phyloP scores from a whole-genome alignment of 345 rosid genomes.

The Populus euphratica region DNA sequence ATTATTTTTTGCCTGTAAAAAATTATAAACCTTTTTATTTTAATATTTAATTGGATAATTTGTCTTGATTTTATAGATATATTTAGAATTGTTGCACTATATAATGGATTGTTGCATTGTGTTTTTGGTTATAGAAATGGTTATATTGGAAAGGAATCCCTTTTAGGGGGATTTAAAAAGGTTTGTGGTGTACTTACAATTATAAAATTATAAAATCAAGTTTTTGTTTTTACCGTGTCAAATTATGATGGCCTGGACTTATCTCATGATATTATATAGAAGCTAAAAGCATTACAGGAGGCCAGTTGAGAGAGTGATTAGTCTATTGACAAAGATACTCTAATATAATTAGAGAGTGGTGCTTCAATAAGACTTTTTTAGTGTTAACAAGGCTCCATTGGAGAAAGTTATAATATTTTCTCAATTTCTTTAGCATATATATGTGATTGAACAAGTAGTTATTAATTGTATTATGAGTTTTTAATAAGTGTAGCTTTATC shows the following conservation, averaged over 20 bases:
- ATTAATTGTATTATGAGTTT: constrained; percentile 7
- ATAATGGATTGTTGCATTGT: background rate
- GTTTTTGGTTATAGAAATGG: background rate
- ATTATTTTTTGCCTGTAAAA: background rate
- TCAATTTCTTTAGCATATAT: constrained; percentile 93
- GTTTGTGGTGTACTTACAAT: background rate
- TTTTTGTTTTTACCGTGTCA: background rate
- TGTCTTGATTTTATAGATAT: background rate
- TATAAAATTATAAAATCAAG: background rate
- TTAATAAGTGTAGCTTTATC: background rate
- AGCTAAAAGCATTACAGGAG: constrained; percentile 63
- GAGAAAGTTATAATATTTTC: constrained; percentile 90
- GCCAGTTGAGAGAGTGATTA: constrained; percentile 27
- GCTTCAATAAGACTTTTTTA: constrained; percentile 21
- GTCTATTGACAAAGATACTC: constrained; percentile 24
- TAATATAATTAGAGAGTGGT: constrained; percentile 16
- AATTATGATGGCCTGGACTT: background rate
- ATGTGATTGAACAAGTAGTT: constrained; percentile 79
- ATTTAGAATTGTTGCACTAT: background rate
- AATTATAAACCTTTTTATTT: background rate
- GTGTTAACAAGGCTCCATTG: constrained; percentile 24
- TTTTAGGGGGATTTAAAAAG: background rate
- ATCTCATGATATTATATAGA: constrained; percentile 34
- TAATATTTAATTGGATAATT: background rate
- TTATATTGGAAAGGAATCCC: background rate